Base-by-base conservation (phyloP, 257 asterid genomes). In the Petunia secreta region DNA sequence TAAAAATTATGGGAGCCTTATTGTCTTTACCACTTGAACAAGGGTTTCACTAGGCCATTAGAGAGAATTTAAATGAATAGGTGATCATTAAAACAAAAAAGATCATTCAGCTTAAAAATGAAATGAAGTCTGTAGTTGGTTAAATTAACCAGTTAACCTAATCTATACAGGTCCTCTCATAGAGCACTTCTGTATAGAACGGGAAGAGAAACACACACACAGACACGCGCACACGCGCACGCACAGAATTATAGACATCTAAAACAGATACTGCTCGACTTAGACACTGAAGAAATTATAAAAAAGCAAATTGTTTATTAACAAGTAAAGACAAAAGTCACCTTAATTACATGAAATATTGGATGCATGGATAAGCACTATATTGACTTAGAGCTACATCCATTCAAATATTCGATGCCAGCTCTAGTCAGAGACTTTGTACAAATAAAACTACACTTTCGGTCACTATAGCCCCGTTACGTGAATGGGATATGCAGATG, bases 401-500 rank as follows among this genome's bases (percentile, higher is more conserved):
- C 58, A 69, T 44, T 25, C 25, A 25, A 25, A 25, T 25, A 25
- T 25, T 44, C 3, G 10, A 11, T 16, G 39, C 58, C 2, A 4
- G 36, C 40, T 69, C 58, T 69, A 69, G 44, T 41, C 76, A 44
- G 40, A 69, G 1, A 69, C 25, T 46, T 40, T 66, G 15, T 40
- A 40, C 74, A 41, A 38, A 40, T 13, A 39, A 13, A 64, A 66
- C 53, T 40, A 13, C 37, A 66, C 11, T 66, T 37, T 66, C 37
- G 0, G 74, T 40, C 37, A 66, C 53, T 66, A 40, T 66, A 36
- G 14, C 14, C 38, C 75, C 11, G 7, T 66, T n/a, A 41, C 37
- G 75, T 66, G 75, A 66, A 66, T 41, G 38, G n/a, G 6, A 41
- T 7, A 66, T 41, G 41, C 54, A 66, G 54, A 66, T 66, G 53